A percentile compares a stretch with the other conserved stretches of the same genome.
Evolutionary conservation across 768 basidiomycete genomes (phyloP).

Genomic region (Russula compacta): DNA sequence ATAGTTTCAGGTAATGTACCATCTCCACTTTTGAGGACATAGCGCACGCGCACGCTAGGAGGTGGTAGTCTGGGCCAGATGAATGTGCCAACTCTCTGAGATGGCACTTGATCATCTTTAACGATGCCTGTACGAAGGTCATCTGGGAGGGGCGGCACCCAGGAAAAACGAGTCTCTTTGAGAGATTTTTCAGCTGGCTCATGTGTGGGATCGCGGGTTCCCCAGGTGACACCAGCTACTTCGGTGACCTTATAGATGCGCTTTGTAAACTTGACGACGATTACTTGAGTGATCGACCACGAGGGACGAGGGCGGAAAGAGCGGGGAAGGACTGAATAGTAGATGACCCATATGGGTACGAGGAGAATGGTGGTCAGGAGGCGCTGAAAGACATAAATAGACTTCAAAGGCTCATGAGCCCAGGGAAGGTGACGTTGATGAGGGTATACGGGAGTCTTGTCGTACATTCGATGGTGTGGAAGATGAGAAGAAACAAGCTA

Average conservation of each 20-base stretch:
- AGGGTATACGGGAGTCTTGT: constrained; percentile 30
- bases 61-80: constrained; percentile 36
- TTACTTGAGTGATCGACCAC: constrained; percentile 41
- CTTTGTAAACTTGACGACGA: constrained; percentile 44
- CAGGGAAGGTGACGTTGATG: constrained; percentile 37
- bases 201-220: constrained; percentile 37
- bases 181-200: constrained; percentile 29
- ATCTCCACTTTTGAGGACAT: neutral
- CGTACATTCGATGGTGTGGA: constrained; percentile 15
- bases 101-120: constrained; percentile 32
- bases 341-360: constrained; percentile 38
- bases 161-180: constrained; percentile 40
- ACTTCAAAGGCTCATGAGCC: constrained; percentile 38
- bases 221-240: constrained; percentile 48
- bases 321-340: constrained; percentile 37
- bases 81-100: constrained; percentile 38
- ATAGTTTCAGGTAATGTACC: neutral
- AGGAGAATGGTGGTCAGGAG: constrained; percentile 41
- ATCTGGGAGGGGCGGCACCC: constrained; percentile 37
- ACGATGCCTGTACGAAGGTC: constrained; percentile 36
- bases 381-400: constrained; percentile 39
- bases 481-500: too few relatives aligned
- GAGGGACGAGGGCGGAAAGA: constrained; percentile 38
- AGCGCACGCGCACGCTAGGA: constrained; percentile 12
- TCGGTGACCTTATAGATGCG: constrained; percentile 47